A percentile compares a stretch with the other conserved stretches of the same genome.
Evolutionary conservation across 2,329 filamentous ascomycete species (phyloP).

Genomic region (Monilinia fructicola): DNA sequence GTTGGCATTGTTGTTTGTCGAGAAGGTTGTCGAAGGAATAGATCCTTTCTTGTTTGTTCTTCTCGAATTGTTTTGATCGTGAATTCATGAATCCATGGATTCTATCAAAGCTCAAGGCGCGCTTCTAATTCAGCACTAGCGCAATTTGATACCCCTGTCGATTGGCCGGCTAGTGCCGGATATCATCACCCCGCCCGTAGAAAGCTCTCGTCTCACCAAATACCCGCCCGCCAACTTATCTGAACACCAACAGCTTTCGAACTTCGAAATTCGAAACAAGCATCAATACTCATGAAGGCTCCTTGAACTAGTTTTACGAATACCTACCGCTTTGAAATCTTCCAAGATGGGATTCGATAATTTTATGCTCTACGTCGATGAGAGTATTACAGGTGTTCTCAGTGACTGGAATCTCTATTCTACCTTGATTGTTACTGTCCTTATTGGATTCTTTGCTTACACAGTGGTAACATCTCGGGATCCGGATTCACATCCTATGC

Average conservation of each 20-base stretch:
- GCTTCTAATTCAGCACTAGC: slow-evolving; percentile 6
- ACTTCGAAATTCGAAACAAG: background rate
- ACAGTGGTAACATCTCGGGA: slow-evolving; percentile 70
- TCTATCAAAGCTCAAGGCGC: slow-evolving; percentile 14
- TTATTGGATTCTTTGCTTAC: slow-evolving; percentile 69
- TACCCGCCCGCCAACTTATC: background rate
- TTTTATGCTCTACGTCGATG: slow-evolving; percentile 68
- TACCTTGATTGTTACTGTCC: slow-evolving; percentile 65
- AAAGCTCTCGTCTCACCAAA: slow-evolving; percentile 5
- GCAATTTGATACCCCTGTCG: background rate
- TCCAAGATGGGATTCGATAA: slow-evolving; percentile 45
- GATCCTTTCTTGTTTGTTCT: slow-evolving; percentile 19
- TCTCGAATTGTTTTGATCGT: slow-evolving; percentile 25
- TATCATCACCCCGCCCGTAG: slow-evolving; percentile 3
- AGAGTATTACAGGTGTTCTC: slow-evolving; percentile 65
- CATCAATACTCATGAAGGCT: slow-evolving; percentile 8
- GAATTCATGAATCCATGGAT: slow-evolving; percentile 15
- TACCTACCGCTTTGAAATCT: slow-evolving; percentile 8
- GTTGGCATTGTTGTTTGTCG: slow-evolving; percentile 32
- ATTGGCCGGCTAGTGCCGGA: slow-evolving; percentile 8
- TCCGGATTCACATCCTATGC: slow-evolving; percentile 87
- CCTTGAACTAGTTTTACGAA: background rate
- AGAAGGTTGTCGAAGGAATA: slow-evolving; percentile 20
- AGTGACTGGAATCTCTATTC: slow-evolving; percentile 82
- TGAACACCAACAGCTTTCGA: background rate